Conservation (phyloP, 257 asterid genomes). For the Agastache rugosa region DNA sequence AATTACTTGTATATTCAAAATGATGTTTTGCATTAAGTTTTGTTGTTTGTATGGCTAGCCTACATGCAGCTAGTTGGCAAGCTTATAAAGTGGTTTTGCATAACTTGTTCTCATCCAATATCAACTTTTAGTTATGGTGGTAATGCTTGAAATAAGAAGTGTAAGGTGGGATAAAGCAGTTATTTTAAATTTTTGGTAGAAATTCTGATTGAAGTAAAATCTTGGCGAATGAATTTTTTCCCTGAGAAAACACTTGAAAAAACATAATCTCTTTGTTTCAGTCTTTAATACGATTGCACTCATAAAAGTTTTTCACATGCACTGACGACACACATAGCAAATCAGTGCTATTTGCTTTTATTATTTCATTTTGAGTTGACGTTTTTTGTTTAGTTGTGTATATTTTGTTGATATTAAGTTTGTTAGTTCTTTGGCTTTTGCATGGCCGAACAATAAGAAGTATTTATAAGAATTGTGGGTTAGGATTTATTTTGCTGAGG, state of each 20-base stretch:
- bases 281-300: background rate
- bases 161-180: background rate
- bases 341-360: background rate
- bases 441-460: background rate
- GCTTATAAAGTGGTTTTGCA: conserved; percentile 30
- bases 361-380: background rate
- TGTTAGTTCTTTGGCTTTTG: background rate
- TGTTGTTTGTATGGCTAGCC: conserved; percentile 19
- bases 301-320: background rate
- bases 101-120: conserved; percentile 27
- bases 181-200: background rate
- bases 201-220: background rate
- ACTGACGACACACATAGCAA: too few species aligned
- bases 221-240: background rate
- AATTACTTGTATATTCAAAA: conserved; percentile 24
- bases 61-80: conserved; percentile 24
- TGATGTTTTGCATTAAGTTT: conserved; percentile 2
- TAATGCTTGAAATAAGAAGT: background rate
- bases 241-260: background rate
- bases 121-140: conserved; percentile 25
- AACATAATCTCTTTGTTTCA: background rate
- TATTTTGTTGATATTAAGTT: background rate
- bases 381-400: background rate
- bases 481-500: too few species aligned
- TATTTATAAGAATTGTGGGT: too few species aligned